These are phyloP conservation scores for Graphilbum fragrans DNA, from an alignment of 2,329 filamentous ascomycete species.

Conservation along the genomic window DNA sequence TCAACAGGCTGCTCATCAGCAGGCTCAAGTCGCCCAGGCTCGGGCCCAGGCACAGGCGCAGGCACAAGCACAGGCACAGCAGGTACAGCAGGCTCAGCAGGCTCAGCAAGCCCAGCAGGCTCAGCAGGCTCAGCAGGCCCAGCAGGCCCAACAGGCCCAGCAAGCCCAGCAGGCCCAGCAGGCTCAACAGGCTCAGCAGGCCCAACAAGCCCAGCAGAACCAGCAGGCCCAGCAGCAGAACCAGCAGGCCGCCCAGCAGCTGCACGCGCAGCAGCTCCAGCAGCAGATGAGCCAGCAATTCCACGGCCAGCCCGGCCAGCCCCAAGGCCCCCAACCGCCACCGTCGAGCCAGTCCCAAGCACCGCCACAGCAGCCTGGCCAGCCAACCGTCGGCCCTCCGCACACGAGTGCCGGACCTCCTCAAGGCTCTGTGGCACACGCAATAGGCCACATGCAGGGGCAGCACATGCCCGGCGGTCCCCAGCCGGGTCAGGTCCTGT, in stretches of 20 bases:
- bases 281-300: conserved; percentile 33
- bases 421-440: conserved; percentile 20
- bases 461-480: conserved; percentile 21
- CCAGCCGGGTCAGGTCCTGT: background rate
- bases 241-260: conserved; percentile 28
- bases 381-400: no score
- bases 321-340: background rate
- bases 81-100: conserved; percentile 21
- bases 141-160: conserved; percentile 22
- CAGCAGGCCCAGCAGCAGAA: conserved; percentile 6
- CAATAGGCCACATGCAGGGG: conserved; percentile 16
- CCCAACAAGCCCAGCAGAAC: conserved; percentile 18
- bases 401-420: background rate
- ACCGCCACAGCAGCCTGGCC: conserved; percentile 12
- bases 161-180: conserved; percentile 27
- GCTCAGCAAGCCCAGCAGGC: conserved; percentile 7
- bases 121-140: conserved; percentile 13
- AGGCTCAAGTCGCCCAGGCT: background rate
- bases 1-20: conserved; percentile 21
- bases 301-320: conserved; percentile 18
- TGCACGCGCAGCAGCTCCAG: conserved; percentile 30
- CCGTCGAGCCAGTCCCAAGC: no score
- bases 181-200: conserved; percentile 22
- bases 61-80: conserved; percentile 23
- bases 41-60: conserved; percentile 15